Evolutionary conservation across 305 asterid species (phyloP).

Genomic region (Fraxinus dipetala): DNA sequence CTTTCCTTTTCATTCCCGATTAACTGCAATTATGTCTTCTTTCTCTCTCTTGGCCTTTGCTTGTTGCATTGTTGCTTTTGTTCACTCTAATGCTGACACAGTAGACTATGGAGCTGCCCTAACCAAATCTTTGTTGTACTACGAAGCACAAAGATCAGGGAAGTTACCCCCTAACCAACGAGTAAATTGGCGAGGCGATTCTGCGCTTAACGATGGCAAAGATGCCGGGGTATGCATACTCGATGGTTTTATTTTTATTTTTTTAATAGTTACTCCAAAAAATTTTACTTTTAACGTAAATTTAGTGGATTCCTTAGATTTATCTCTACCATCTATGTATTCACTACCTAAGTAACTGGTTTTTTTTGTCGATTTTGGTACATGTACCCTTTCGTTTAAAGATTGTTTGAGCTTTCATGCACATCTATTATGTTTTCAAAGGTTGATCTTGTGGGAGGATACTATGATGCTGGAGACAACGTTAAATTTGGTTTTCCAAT

Average conservation of each 20-base stretch:
- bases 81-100: constrained; percentile 31
- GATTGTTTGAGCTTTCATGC: not conserved
- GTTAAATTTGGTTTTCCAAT: constrained; percentile 62
- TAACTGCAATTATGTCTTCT: constrained; percentile 27
- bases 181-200: constrained; percentile 54
- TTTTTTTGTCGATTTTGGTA: not conserved
- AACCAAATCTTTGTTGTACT: constrained; percentile 46
- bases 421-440: not conserved
- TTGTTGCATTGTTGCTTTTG: constrained; percentile 23
- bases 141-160: constrained; percentile 67
- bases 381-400: not conserved
- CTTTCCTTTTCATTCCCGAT: not conserved
- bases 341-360: not conserved
- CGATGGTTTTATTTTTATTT: not conserved
- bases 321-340: not conserved
- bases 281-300: not conserved
- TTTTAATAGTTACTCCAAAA: too few relatives aligned
- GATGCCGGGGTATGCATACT: constrained; percentile 31
- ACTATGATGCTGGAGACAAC: constrained; percentile 72
- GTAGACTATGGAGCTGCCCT: constrained; percentile 52
- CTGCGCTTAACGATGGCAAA: constrained; percentile 50
- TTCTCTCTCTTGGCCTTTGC: constrained; percentile 20
- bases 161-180: constrained; percentile 49
- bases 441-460: constrained; percentile 64
- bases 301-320: not conserved